A percentile compares a stretch with the other conserved stretches of the same genome.
These are phyloP conservation scores for Eragrostis nindensis DNA, from an alignment of 176 grass and related monocot genomes.

Conservation along the genomic window DNA sequence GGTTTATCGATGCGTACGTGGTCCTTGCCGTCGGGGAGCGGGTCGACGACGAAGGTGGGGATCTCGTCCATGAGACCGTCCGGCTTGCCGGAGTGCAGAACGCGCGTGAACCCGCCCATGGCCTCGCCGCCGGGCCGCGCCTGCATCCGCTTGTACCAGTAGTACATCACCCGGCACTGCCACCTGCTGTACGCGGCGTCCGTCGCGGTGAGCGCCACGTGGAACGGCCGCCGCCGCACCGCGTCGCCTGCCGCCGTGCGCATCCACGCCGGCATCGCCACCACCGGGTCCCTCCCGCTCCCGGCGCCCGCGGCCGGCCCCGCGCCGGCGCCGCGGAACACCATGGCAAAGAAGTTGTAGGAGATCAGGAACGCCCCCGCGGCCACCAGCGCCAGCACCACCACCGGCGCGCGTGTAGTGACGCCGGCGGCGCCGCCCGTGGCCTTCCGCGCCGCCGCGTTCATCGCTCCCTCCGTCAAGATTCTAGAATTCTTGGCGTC, in stretches of 20 bases:
- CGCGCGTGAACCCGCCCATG: slow-evolving; percentile 91
- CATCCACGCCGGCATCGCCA: slow-evolving; percentile 51
- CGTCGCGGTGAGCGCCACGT: slow-evolving; percentile 78
- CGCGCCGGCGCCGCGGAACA: slow-evolving; percentile 27
- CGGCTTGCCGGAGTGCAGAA: slow-evolving; percentile 78
- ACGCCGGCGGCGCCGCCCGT: background rate
- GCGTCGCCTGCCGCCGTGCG: slow-evolving; percentile 9
- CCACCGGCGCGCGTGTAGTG: background rate
- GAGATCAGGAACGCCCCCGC: slow-evolving; percentile 63
- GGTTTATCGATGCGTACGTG: slow-evolving; percentile 43
- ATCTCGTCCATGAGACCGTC: slow-evolving; percentile 86
- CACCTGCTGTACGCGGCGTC: slow-evolving; percentile 73
- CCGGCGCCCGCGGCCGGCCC: background rate
- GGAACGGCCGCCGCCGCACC: slow-evolving; percentile 55
- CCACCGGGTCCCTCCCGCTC: slow-evolving; percentile 46
- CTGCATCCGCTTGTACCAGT: slow-evolving; percentile 86
- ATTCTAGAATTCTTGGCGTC: slow-evolving; percentile 31
- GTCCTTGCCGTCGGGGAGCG: slow-evolving; percentile 71
- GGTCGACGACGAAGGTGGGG: slow-evolving; percentile 87
- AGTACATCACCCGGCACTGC: slow-evolving; percentile 92
- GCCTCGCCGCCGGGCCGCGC: slow-evolving; percentile 48
- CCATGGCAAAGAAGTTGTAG: slow-evolving; percentile 55
- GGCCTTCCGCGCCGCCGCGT: slow-evolving; percentile 44
- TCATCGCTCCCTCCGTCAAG: slow-evolving; percentile 31
- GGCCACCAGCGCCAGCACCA: slow-evolving; percentile 43